A percentile compares a stretch with the other conserved stretches of the same genome.
Conservation (phyloP, 1,284 basidiomycete species). For the Irpex rosettiformis region DNA sequence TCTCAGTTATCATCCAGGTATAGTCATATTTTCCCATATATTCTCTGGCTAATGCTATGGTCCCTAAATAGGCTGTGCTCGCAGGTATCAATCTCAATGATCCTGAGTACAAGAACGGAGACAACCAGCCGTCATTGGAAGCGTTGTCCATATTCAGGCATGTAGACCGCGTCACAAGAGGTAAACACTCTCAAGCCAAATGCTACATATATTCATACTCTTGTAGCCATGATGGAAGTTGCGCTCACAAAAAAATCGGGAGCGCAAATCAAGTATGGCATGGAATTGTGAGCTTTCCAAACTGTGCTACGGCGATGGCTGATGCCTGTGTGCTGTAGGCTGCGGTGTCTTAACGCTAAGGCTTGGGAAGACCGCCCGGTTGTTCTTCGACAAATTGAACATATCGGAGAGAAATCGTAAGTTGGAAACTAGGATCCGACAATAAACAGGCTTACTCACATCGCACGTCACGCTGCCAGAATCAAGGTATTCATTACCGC, state of each 20-base stretch:
- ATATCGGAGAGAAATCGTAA: constrained; percentile 84
- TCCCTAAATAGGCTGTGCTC: constrained; percentile 57
- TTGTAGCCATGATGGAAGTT: constrained; percentile 65
- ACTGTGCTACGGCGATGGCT: neutral
- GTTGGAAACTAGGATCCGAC: constrained; percentile 22
- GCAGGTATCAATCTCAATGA: constrained; percentile 66
- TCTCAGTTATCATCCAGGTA: constrained; percentile 72
- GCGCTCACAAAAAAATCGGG: constrained; percentile 61
- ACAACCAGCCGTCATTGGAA: constrained; percentile 71
- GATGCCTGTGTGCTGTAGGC: constrained; percentile 34
- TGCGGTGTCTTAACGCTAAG: constrained; percentile 71
- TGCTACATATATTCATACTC: neutral
- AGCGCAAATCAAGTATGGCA: constrained; percentile 59
- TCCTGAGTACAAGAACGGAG: constrained; percentile 62
- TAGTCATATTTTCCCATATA: constrained; percentile 7
- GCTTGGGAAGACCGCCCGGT: constrained; percentile 84
- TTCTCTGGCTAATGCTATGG: neutral
- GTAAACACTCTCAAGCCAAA: constrained; percentile 31
- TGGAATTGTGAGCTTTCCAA: constrained; percentile 56
- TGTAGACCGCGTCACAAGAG: constrained; percentile 61
- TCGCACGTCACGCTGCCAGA: no score
- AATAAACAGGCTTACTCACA: neutral
- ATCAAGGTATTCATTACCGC: constrained; percentile 45
- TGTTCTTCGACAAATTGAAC: constrained; percentile 75
- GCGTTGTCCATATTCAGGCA: constrained; percentile 66